Conservation (phyloP, 2,329 filamentous ascomycete genomes). For the Ophiocordyceps camponoti-leonardi region DNA sequence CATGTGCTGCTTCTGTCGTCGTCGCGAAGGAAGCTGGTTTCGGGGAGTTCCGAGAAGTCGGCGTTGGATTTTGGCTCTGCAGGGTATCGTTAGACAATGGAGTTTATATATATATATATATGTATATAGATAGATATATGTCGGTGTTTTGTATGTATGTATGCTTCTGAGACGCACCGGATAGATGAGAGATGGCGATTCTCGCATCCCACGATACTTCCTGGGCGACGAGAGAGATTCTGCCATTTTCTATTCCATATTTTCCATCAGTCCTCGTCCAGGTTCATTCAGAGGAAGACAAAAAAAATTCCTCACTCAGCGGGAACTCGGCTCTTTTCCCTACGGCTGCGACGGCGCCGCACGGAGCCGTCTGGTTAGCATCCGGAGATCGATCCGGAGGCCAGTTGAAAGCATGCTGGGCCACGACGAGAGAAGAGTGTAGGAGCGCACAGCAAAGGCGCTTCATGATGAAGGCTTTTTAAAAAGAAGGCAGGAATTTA, state of each 20-base stretch:
- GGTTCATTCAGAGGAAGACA: neutral
- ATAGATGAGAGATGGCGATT: conserved; percentile 33
- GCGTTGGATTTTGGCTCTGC: conserved; percentile 20
- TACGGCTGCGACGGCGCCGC: conserved; percentile 30
- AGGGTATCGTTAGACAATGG: no score
- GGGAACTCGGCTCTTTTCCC: conserved; percentile 38
- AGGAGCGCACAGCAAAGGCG: neutral
- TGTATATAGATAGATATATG: no score
- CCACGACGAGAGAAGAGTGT: neutral
- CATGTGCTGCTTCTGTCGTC: conserved; percentile 29
- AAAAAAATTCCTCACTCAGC: conserved; percentile 18
- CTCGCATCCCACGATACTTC: conserved; percentile 37
- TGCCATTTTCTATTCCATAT: conserved; percentile 29
- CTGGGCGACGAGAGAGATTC: conserved; percentile 36
- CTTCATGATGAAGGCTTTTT: no score
- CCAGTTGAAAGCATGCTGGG: conserved; percentile 34
- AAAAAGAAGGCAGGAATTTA: no score
- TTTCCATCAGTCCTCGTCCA: conserved; percentile 17
- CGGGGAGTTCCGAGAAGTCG: conserved; percentile 22
- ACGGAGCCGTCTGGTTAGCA: conserved; percentile 38
- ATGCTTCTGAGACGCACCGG: conserved; percentile 17
- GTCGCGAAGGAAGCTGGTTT: conserved; percentile 16
- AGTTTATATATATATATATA: no score
- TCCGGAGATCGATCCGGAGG: conserved; percentile 36
- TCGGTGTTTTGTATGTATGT: no score